Conservation (phyloP, 2,329 filamentous ascomycete genomes). For the Scortechinia acanthostroma region DNA sequence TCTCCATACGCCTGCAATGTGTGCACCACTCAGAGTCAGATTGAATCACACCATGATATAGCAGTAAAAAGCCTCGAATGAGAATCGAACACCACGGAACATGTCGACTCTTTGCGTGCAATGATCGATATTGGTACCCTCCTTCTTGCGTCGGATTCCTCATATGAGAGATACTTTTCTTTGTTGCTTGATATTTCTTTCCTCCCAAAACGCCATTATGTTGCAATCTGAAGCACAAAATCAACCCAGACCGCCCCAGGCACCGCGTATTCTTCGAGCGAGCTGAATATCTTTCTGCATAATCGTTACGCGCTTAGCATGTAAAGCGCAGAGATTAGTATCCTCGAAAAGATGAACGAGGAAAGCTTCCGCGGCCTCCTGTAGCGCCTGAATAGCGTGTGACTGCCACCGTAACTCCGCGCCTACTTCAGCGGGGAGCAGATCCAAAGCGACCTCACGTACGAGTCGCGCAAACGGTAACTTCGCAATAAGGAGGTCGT, state of each 20-base stretch:
- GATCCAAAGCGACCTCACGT: conserved; percentile 3
- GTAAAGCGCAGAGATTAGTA: conserved; percentile 64
- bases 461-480: conserved; percentile 47
- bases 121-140: too few species aligned
- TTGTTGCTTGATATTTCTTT: too few species aligned
- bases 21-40: too few species aligned
- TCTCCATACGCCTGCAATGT: too few species aligned
- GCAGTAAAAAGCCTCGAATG: too few species aligned
- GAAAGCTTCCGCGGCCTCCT: conserved; percentile 65
- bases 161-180: too few species aligned
- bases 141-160: too few species aligned
- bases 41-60: too few species aligned
- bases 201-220: too few species aligned
- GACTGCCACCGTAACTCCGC: conserved; percentile 62
- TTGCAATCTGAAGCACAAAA: not conserved
- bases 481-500: conserved; percentile 58
- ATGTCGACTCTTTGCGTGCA: too few species aligned
- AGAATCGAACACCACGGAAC: too few species aligned
- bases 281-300: conserved; percentile 70
- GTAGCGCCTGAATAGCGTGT: conserved; percentile 59
- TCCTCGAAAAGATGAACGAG: conserved; percentile 66
- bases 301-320: conserved; percentile 66
- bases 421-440: conserved; percentile 12
- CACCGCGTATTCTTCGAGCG: conserved; percentile 41
- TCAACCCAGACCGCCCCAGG: conserved; percentile 39